These are phyloP conservation scores for Coemansia sp. DNA, from an alignment of 192 early-diverging fungal species.

Conservation along the genomic window DNA sequence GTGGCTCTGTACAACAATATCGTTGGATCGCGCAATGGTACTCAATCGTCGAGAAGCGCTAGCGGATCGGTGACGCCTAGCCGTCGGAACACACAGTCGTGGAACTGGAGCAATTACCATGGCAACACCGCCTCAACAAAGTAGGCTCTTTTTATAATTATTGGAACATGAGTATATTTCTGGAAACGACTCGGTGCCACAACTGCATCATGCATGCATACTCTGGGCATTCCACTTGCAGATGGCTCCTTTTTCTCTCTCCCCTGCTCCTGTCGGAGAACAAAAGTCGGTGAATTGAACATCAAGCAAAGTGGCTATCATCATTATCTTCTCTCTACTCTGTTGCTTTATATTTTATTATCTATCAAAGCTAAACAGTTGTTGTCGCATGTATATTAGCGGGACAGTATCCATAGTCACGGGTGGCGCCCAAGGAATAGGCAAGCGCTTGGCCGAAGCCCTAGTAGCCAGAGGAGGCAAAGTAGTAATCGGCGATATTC, in stretches of 20 bases:
- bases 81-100: conserved; percentile 37
- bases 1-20: conserved; percentile 15
- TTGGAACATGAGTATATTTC: neutral
- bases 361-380: neutral
- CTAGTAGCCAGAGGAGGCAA: conserved; percentile 63
- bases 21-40: conserved; percentile 13
- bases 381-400: conserved; percentile 1
- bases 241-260: neutral
- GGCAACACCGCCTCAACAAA: conserved; percentile 7
- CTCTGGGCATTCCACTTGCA: neutral
- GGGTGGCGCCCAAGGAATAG: conserved; percentile 55
- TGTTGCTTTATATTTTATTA: neutral
- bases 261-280: neutral
- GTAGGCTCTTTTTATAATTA: neutral
- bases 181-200: neutral
- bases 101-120: conserved; percentile 22
- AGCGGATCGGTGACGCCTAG: conserved; percentile 9
- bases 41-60: conserved; percentile 2
- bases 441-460: conserved; percentile 61
- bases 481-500: conserved; percentile 67
- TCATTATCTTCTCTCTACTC: neutral
- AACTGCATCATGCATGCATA: neutral
- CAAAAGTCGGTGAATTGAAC: neutral
- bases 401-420: neutral
- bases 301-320: neutral